Evolutionary conservation across 1,139 yeast genomes (phyloP).

Genomic region (Hansenula sp.): DNA sequence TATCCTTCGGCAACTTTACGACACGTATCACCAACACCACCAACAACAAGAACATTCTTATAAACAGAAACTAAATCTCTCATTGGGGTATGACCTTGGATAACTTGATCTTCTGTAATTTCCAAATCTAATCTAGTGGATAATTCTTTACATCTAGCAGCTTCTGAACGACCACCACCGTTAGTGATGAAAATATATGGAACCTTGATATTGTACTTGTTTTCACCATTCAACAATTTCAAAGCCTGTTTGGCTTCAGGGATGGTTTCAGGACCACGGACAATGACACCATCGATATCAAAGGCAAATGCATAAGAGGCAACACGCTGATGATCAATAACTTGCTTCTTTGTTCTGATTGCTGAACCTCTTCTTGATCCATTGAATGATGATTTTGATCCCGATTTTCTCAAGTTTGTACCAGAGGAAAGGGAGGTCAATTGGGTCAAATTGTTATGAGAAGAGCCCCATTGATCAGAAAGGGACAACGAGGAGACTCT

Average conservation of each 20-base stretch:
- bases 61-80: slow-evolving; percentile 64
- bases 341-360: slow-evolving; percentile 43
- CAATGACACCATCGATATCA: slow-evolving; percentile 82
- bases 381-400: slow-evolving; percentile 7
- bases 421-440: slow-evolving; percentile 10
- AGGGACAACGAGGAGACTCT: slow-evolving; percentile 68
- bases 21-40: slow-evolving; percentile 83
- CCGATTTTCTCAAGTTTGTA: slow-evolving; percentile 3
- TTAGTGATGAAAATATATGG: slow-evolving; percentile 85
- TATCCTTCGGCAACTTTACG: slow-evolving; percentile 73
- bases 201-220: slow-evolving; percentile 74
- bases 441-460: slow-evolving; percentile 31
- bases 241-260: slow-evolving; percentile 75
- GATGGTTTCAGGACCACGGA: slow-evolving; percentile 75
- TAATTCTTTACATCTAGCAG: slow-evolving; percentile 65
- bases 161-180: slow-evolving; percentile 85
- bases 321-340: slow-evolving; percentile 64
- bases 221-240: slow-evolving; percentile 66
- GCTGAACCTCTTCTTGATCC: slow-evolving; percentile 44
- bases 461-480: slow-evolving; percentile 61
- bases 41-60: slow-evolving; percentile 74
- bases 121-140: slow-evolving; percentile 54
- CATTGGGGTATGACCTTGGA: slow-evolving; percentile 91
- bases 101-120: slow-evolving; percentile 71
- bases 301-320: slow-evolving; percentile 86